Evolutionary conservation across 1,139 yeast genomes (phyloP).

Genomic region (Debaryomyces subglobosus): DNA sequence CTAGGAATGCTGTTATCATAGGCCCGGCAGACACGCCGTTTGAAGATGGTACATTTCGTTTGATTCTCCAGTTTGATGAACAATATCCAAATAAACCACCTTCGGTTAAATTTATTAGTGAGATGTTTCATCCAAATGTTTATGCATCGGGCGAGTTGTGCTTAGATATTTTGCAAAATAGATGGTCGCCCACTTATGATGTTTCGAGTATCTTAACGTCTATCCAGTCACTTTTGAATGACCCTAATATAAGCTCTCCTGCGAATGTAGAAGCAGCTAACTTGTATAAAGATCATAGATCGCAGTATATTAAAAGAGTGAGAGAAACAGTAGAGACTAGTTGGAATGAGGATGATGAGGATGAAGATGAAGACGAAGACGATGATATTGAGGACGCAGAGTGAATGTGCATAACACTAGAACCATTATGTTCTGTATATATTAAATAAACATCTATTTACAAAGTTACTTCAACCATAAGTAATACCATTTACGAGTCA

Average conservation of each 20-base stretch:
- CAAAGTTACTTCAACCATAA: conserved; percentile 26
- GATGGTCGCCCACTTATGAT: conserved; percentile 99
- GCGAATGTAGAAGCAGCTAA: conserved; percentile 99
- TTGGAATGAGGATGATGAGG: conserved; percentile 73
- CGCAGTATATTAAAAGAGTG: conserved; percentile 89
- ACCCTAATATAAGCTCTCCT: conserved; percentile 95
- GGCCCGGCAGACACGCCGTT: conserved; percentile 98
- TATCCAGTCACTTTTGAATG: conserved; percentile 82
- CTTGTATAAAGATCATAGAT: conserved; percentile 89
- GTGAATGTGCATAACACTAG: conserved; percentile 4
- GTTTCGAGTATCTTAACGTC: conserved; percentile 96
- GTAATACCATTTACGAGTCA: conserved; percentile 29
- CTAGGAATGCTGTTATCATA: conserved; percentile 88
- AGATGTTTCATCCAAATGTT: conserved; percentile 98
- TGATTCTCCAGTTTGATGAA: conserved; percentile 88
- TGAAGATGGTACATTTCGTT: conserved; percentile 95
- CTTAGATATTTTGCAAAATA: conserved; percentile 90
- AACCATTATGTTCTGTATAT: conserved; percentile 7
- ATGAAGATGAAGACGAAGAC: conserved; percentile 66
- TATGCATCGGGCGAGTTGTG: conserved; percentile 95
- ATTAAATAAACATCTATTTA: conserved; percentile 10
- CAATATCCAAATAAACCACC: conserved; percentile 99
- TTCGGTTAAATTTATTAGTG: conserved; percentile 82
- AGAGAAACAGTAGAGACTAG: conserved; percentile 91
- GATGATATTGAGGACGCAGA: conserved; percentile 16